Evolutionary conservation across 768 basidiomycete species (phyloP), one percentile per base, ranked within the genome.

Genomic region (Floccularia luteovirens): DNA sequence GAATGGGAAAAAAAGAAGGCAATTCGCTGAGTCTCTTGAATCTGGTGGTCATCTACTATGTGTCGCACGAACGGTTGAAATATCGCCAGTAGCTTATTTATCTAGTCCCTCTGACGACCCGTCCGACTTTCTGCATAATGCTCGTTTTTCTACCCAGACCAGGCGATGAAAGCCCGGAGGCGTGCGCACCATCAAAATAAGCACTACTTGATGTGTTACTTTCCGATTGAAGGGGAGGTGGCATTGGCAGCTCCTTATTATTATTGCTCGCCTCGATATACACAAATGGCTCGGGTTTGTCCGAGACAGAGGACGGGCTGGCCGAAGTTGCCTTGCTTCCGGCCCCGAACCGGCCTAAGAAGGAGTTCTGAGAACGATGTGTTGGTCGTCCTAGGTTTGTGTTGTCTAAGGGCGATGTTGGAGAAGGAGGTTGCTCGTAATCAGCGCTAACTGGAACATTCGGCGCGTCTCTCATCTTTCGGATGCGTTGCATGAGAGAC

Each of bases 401-500:
- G n/a, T 48, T 40, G 11, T 63, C 59, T 47, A 57, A 65, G 49
- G 62, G 57, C 6, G 57, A 56, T 17, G 66, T 70, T 1, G 72
- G 66, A 1, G 75, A 76, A 7, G 66, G 66, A 5, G 63, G 63
- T 17, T 64, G 58, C 23, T 64, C 59, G 33, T 69, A 69, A 39
- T 69, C 68, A 22, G 65, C 58, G 22, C 55, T 56, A n/a, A 85
- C 72, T 12, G 88, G 88, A 1, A 90, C 79, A 46, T 90, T 90
- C 7, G 88, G 88, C 6, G 80, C 64, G 51, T 90, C 88, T 24
- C 88, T 79, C 86, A 90, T 90, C 61, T 79, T 86, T 43, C 85
- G 79, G 55, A 92, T 85, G 41, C 89, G 83, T 33, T 90, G 83
- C 75, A 91, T 90, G 47, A 92, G 64, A 11, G 85, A 89, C 60